A percentile compares a stretch with the other conserved stretches of the same genome.
These are phyloP conservation scores for Friedmanniomyces endolithicus DNA, from an alignment of 495 filamentous ascomycete species.

Conservation along the genomic window DNA sequence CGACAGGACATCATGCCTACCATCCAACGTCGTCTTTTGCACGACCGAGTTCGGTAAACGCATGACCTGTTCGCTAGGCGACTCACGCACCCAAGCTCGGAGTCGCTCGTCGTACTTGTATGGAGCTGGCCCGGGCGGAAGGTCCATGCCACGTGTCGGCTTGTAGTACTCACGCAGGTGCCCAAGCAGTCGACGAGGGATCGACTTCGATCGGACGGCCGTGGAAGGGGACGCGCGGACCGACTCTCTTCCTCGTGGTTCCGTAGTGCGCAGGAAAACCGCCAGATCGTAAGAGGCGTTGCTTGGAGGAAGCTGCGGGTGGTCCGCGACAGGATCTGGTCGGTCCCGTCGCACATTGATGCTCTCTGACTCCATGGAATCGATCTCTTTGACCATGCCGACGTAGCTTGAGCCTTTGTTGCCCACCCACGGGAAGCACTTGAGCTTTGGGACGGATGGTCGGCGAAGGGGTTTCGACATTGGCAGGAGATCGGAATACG, in stretches of 20 bases:
- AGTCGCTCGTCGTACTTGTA: not conserved
- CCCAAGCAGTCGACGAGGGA: not conserved
- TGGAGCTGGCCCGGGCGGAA: not conserved
- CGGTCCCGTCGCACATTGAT: not conserved
- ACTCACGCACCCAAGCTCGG: not conserved
- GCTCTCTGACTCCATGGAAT: not conserved
- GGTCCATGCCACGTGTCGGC: not conserved
- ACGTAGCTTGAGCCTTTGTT: not conserved
- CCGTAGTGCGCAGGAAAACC: not conserved
- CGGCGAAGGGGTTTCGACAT: not conserved
- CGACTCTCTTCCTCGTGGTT: not conserved
- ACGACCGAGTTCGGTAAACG: not conserved
- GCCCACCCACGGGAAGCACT: not conserved
- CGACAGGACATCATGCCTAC: not conserved
- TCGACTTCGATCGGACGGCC: not conserved
- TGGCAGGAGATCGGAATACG: not conserved
- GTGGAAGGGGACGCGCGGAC: not conserved
- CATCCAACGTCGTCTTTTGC: not conserved
- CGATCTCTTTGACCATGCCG: not conserved
- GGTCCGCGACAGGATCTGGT: not conserved
- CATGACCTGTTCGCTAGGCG: not conserved
- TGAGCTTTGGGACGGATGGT: not conserved
- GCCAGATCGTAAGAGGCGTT: not conserved
- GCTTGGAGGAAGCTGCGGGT: not conserved
- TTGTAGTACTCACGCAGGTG: not conserved